A percentile compares a stretch with the other conserved stretches of the same genome.
phyloP scores from a whole-genome alignment of 371 early-diverging fungal species.

The Rhizopus sp. region DNA sequence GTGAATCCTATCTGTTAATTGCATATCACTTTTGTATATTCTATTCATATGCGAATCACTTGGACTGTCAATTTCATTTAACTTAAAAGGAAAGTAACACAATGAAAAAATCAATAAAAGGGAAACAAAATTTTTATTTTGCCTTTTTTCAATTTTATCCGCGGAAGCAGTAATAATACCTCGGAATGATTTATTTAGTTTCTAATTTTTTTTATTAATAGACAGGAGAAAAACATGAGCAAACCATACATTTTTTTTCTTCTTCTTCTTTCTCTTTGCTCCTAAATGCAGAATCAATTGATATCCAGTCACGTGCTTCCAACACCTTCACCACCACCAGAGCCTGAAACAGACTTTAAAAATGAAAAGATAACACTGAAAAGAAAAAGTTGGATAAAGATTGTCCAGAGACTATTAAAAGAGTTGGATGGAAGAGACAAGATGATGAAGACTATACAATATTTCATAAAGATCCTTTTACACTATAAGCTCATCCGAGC shows the following conservation, averaged over 20 bases:
- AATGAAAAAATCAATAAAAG: too few species aligned
- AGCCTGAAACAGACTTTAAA: conserved; percentile 1
- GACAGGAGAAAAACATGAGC: not conserved
- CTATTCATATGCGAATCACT: too few species aligned
- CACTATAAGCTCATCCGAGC: conserved; percentile 42
- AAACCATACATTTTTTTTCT: conserved; percentile 1
- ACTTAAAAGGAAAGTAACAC: too few species aligned
- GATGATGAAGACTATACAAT: conserved; percentile 76
- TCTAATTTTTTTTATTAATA: not conserved
- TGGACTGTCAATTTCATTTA: too few species aligned
- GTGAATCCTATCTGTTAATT: too few species aligned
- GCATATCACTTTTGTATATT: too few species aligned
- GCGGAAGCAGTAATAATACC: too few species aligned
- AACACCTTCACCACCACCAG: conserved; percentile 20
- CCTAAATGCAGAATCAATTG: not conserved
- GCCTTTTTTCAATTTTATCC: too few species aligned
- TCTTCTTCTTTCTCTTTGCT: not conserved
- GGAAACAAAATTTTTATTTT: too few species aligned
- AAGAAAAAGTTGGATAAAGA: not conserved
- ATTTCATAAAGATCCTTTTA: conserved; percentile 68
- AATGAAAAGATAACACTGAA: not conserved
- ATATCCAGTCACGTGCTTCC: conserved; percentile 2
- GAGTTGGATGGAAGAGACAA: conserved; percentile 86
- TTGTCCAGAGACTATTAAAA: conserved; percentile 28
- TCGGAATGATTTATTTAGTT: too few species aligned